Evolutionary conservation across 805 yeast genomes (phyloP), one percentile per base, ranked within the genome.

Genomic region (Brettanomyces naardenensis): DNA sequence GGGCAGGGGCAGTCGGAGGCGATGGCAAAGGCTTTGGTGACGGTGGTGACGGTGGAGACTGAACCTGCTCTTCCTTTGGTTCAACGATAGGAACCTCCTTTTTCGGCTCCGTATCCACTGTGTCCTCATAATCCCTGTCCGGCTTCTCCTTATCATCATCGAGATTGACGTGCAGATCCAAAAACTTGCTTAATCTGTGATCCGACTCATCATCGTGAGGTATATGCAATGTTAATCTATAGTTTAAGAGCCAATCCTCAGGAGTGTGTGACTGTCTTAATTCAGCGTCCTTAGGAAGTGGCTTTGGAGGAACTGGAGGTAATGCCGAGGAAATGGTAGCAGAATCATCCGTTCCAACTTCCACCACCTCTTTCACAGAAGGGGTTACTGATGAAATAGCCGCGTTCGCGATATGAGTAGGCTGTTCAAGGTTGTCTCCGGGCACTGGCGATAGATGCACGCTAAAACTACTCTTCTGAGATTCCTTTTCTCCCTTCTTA

Each of bases 201-300:
- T 34, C 37, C 17, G 36, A 33, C 17, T 34, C 31, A 7, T 46
- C 54, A 19, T 51, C 53, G 34, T 40, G 43, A 1, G 52, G 51
- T 33, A 51, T 23, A 28, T 44, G 41, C 32, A 53, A 27, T 2
- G 57, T 49, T 30, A 53, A 28, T 33, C 58, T 42, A 38, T 53
- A 53, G 28, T 53, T 53, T 48, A 48, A 42, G 30, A 53, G 35
- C 20, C 51, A 41, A 19, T 53, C 56, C 10, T 53, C 45, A n/a
- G n/a, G n/a, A n/a, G n/a, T n/a, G n/a, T n/a, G n/a, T n/a, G n/a
- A n/a, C n/a, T n/a, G n/a, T n/a, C n/a, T n/a, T n/a, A n/a, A n/a
- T n/a, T n/a, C n/a, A n/a, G n/a, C n/a, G n/a, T 51, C 49, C 4
- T 14, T 14, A 28, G 19, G 13, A 23, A 23, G 26, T 11, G 26